Conservation (phyloP, 2,329 filamentous ascomycete species). For the Colletotrichum agaves region DNA sequence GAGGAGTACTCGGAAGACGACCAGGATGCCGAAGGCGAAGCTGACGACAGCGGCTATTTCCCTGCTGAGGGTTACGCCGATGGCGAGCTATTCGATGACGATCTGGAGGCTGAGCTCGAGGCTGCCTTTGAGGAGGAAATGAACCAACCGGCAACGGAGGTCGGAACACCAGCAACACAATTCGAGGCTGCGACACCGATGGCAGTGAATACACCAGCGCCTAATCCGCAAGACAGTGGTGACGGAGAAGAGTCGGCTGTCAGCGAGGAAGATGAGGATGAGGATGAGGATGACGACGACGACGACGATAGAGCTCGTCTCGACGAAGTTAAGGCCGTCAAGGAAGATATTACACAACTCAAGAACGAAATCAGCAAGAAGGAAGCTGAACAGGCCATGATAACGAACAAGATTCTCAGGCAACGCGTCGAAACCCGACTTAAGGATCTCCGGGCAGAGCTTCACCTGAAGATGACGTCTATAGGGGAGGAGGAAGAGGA, state of each 20-base stretch:
- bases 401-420: slow-evolving; percentile 59
- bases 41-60: slow-evolving; percentile 57
- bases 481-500: slow-evolving; percentile 47
- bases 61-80: slow-evolving; percentile 44
- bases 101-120: slow-evolving; percentile 67
- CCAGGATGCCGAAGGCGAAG: slow-evolving; percentile 57
- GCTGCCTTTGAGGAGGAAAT: slow-evolving; percentile 62
- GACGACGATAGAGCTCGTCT: slow-evolving; percentile 62
- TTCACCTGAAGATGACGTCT: slow-evolving; percentile 57
- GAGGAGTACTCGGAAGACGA: slow-evolving; percentile 71
- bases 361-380: slow-evolving; percentile 60
- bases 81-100: slow-evolving; percentile 52
- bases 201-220: slow-evolving; percentile 56
- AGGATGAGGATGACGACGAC: slow-evolving; percentile 64
- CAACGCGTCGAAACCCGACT: slow-evolving; percentile 62
- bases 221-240: slow-evolving; percentile 55
- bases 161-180: slow-evolving; percentile 54
- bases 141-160: slow-evolving; percentile 49
- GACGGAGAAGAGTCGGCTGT: slow-evolving; percentile 59
- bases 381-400: slow-evolving; percentile 56
- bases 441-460: slow-evolving; percentile 57
- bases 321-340: slow-evolving; percentile 64
- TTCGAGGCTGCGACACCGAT: slow-evolving; percentile 58
- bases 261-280: slow-evolving; percentile 59
- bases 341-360: slow-evolving; percentile 64